Base-by-base conservation (phyloP, 2,329 filamentous ascomycete species). In the Curvularia hawaiiensis region DNA sequence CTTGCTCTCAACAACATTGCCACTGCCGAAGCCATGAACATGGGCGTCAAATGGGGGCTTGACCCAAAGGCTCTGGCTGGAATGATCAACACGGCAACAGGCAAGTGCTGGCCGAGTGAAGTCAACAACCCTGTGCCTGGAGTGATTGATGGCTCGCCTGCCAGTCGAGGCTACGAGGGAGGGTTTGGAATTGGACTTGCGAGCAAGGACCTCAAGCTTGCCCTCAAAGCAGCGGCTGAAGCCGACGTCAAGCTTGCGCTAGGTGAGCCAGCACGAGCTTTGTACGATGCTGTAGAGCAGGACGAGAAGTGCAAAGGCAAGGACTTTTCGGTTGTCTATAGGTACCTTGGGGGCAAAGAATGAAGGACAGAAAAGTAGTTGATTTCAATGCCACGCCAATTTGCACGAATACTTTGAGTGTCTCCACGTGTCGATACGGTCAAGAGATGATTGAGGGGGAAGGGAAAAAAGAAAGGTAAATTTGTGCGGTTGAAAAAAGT, bases 41-140 rank as follows among this genome's bases (percentile, higher is more conserved):
- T 89, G 72, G 86, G 85, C 4, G 80, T 88, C 38, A 79, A 82
- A 49, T 88, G 84, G 83, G 86, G 86, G 2, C 79, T 88, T 9
- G 82, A 88, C 54, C 81, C 85, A 1, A 85, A 84, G 58, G 88
- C 87, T 8, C 83, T 99, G 2, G 90, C 91, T 0, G 87, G 88
- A 50, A 87, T 99, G 77, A 91, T 99, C 80, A 98, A 97, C 74
- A 90, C 90, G 3, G 95, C 91, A 67, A 97, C 94, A 0, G 95
- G 95, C n/a, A 86, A 84, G 64, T 98, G 93, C 82, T 99, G 95
- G 95, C 92, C 94, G 1, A 95, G 89, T 69, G 93, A 97, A 78
- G 82, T 96, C 61, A 99, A 99, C 79, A 98, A 98, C 73, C 95
- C 95, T 0, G 92, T 98, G 3, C 88, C 88, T 11, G 93, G 92